Base-by-base conservation (phyloP, 208 protist genomes). In the Leptomonas pyrrhocoris region DNA sequence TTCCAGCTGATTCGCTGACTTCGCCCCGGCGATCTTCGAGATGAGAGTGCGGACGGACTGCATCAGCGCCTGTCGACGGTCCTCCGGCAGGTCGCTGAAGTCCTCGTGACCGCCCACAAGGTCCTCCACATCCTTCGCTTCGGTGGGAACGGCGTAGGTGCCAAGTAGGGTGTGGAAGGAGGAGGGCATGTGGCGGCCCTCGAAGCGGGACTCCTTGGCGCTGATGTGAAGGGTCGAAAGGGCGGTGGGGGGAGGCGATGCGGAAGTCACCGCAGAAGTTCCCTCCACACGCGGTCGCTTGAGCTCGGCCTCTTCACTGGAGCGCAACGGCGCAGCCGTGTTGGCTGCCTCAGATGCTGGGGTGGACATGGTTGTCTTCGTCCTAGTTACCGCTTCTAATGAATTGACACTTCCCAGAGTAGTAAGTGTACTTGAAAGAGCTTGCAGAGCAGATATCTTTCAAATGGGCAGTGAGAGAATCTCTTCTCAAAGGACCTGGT, bases 41-140 rank as follows among this genome's bases (percentile, higher is more conserved):
- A 79, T 67, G 34, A 96, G 68, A 2, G 71, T 83, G 42, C 73
- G 74, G 42, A 96, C 89, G 18, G 92, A 87, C 43, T 84, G 74
- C 81, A 88, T 43, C 43, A 96, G 73, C 16, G 87, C 92, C 36
- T 78, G 42, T 21, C 79, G 88, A 6, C 92, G 88, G 7, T 75
- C 85, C 55, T 65, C 50, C 1, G 92, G 81, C 9, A 96, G 75
- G 58, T 96, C 89, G 27, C 68, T 77, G 74, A 90, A 96, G 81
- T 94, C 92, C 49, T 88, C 87, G 71, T 96, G 55, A 54, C 83
- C 54, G n/a, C 57, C 48, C 15, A 90, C 79, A 50, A 94, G 77
- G 11, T 96, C 92, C 59, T 96, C 92, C 11, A 96, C 69, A 51
- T 96, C 92, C 30, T 78, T 74, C 13, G 92, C 92, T 73, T 96